Evolutionary conservation across 306 rosid species (phyloP), one percentile per base, ranked within the genome.

Genomic region (Ormosia semicastrata): DNA sequence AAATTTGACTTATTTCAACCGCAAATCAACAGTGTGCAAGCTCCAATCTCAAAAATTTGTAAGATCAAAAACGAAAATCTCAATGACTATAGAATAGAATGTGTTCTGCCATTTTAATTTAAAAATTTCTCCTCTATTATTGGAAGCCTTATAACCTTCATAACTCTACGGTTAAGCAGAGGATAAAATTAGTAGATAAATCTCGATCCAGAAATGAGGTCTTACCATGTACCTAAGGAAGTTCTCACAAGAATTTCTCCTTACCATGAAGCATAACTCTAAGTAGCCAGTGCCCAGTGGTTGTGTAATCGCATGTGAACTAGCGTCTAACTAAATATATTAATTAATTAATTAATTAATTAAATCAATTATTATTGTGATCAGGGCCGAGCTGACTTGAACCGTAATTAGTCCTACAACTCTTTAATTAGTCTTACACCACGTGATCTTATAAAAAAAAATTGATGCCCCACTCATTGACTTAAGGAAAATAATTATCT

Each of bases 21-120:
- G 4, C 11, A 56, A 40, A 73, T 10, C 12, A 1, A 56, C 32
- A 56, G 30, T 18, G 15, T 34, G 52, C 30, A 39, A 74, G 67
- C 63, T 73, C 77, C 54, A 57, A 18, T 74, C 78, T 57, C 67
- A 24, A 37, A 18, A 66, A 66, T 37, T 3, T 66, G 49, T n/a
- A 2, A 13, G 13, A 73, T 34, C 6, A 6, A 73, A 30, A 72
- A 17, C 10, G 47, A 13, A 12, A 57, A 58, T 74, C 56, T 39
- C 56, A 8, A 74, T 18, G 47, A 40, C 29, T 24, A 58, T 17
- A 39, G 30, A 57, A 57, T 40, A 57, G 41, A 40, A 39, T 24
- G 41, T 29, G 24, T 12, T 29, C 2, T 40, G 49, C 56, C 24
- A 3, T 49, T 71, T n/a, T 11, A 37, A 6, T 37, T 8, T 53